Base-by-base conservation (phyloP, 1,284 basidiomycete genomes). In the Trametes hirsuta region DNA sequence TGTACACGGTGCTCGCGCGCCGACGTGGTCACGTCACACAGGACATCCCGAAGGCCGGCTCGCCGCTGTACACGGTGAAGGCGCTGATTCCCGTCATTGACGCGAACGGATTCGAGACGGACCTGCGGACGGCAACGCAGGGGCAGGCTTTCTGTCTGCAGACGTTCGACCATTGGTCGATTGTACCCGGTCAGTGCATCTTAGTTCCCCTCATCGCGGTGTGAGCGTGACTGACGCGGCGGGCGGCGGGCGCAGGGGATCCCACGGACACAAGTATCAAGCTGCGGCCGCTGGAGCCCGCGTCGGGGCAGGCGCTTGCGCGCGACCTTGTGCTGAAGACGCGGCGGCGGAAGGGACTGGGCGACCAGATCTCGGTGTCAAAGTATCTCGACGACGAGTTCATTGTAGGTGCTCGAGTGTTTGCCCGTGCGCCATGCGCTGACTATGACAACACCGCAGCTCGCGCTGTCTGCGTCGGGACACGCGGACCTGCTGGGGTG, bases 51-150 rank as follows among this genome's bases (percentile, higher is more conserved):
- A 98, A 99, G 75, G 94, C 96, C 3, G 97, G 97, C 53, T 97
- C 95, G 18, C 97, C 97, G 24, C 76, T 99, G 58, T 98, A 96
- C 78, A 99, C 97, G 0, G 94, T 99, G 64, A 96, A 98, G 76
- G 97, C 97, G 1, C 86, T 97, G 58, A 95, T 99, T 61, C 97
- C 97, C 6, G 97, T 98, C 41, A 95, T 99, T 65, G 97, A 99
- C 72, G 94, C 97, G 37, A 98, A 98, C 71, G 97, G 97, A 0
- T 99, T 99, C 75, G 97, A 99, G 80, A 98, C 96, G 6, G 97
- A 99, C 79, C 77, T 99, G 72, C 81, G 97, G 68, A 98, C 96
- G 41, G 94, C 96, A 51, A 99, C 97, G 24, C 93, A 97, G 75
- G 97, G 97, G 22, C 95, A 98, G 76, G 97, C 97, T 14, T 98